Evolutionary conservation across 306 rosid species (phyloP).

Genomic region (Inga laurina): DNA sequence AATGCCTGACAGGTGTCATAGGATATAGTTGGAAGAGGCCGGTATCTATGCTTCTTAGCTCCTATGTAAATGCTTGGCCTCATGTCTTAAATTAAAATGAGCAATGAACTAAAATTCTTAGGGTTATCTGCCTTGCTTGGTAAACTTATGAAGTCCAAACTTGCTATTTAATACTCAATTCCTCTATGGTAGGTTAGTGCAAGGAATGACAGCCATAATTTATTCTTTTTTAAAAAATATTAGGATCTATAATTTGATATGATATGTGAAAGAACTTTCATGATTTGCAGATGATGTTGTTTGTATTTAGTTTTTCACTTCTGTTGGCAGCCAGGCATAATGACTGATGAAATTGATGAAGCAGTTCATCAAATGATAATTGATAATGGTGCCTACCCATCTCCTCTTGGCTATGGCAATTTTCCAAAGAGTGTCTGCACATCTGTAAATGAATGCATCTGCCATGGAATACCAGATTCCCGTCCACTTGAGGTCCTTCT

Average conservation of each 20-base stretch:
- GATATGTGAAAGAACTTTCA: slow-evolving; percentile 16
- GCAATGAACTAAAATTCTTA: background rate
- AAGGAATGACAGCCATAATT: background rate
- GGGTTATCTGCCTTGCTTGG: background rate
- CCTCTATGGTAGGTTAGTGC: background rate
- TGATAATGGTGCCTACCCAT: slow-evolving; percentile 93
- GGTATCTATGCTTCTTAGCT: background rate
- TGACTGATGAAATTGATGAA: slow-evolving; percentile 87
- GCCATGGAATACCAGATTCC: slow-evolving; percentile 98
- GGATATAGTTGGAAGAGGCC: no score
- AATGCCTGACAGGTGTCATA: no score
- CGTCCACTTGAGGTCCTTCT: slow-evolving; percentile 71
- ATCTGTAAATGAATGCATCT: slow-evolving; percentile 93
- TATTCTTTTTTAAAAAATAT: background rate
- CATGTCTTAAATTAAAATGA: slow-evolving; percentile 9
- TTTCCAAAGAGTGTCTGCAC: slow-evolving; percentile 99
- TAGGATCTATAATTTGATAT: background rate
- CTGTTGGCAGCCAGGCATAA: slow-evolving; percentile 95
- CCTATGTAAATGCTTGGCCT: background rate
- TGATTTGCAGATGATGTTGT: slow-evolving; percentile 3
- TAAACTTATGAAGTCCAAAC: background rate
- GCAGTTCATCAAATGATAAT: slow-evolving; percentile 96
- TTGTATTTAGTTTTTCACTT: slow-evolving; percentile 43
- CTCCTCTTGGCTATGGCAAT: slow-evolving; percentile 93
- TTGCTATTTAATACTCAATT: background rate